Percentiles rank a stretch among this genome's conserved stretches.
Conservation (phyloP, 2,329 filamentous ascomycete species). For the Monilinia fructigena region DNA sequence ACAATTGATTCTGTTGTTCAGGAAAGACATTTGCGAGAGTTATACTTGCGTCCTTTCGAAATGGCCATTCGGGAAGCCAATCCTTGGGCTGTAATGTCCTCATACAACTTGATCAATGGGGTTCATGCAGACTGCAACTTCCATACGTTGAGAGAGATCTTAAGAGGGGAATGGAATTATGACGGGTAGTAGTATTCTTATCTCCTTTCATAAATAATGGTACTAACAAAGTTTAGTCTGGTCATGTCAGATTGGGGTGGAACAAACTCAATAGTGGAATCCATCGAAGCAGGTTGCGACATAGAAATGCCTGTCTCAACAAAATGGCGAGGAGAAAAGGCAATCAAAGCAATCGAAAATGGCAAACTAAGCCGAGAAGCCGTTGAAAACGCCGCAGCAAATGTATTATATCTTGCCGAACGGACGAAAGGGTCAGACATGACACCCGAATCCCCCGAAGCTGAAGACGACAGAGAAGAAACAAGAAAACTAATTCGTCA, state of each 20-base stretch:
- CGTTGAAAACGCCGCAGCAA: slow-evolving; percentile 58
- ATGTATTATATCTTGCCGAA: slow-evolving; percentile 59
- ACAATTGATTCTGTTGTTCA: slow-evolving; percentile 63
- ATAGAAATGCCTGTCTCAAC: slow-evolving; percentile 58
- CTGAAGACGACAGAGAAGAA: slow-evolving; percentile 55
- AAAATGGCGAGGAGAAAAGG: slow-evolving; percentile 57
- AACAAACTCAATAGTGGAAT: slow-evolving; percentile 55
- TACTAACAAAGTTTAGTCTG: slow-evolving; percentile 42
- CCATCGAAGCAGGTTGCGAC: slow-evolving; percentile 55
- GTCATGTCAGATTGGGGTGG: slow-evolving; percentile 62
- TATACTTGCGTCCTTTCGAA: slow-evolving; percentile 74
- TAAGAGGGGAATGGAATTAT: slow-evolving; percentile 62
- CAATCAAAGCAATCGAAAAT: slow-evolving; percentile 52
- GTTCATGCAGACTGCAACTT: slow-evolving; percentile 58
- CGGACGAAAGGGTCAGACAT: slow-evolving; percentile 61
- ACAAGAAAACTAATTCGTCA: slow-evolving; percentile 60
- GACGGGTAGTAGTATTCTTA: slow-evolving; percentile 49
- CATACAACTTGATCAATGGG: slow-evolving; percentile 67
- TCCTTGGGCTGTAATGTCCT: slow-evolving; percentile 68
- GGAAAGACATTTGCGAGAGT: slow-evolving; percentile 64
- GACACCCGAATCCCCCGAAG: slow-evolving; percentile 55
- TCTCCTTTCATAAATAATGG: not conserved
- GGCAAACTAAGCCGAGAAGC: slow-evolving; percentile 49
- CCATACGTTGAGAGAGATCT: slow-evolving; percentile 54
- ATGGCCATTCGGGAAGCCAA: slow-evolving; percentile 68